A percentile compares a stretch with the other conserved stretches of the same genome.
Evolutionary conservation across 768 basidiomycete species (phyloP).

Genomic region (Kwoniella europaea): DNA sequence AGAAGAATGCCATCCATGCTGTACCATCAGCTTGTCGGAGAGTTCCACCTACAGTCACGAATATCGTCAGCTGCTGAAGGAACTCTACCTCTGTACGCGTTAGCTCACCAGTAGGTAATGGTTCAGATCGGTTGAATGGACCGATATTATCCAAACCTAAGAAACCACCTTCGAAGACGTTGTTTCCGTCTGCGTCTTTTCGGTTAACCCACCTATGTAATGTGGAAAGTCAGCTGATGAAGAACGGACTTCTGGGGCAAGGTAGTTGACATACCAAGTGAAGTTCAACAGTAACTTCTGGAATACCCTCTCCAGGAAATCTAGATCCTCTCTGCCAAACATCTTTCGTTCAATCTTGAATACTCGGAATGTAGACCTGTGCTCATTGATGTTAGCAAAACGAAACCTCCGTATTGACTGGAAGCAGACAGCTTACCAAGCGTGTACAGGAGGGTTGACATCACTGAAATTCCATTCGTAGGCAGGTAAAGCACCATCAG

Average conservation of each 20-base stretch:
- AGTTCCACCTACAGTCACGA: constrained; percentile 67
- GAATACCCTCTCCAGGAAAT: constrained; percentile 96
- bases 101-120: constrained; percentile 71
- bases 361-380: constrained; percentile 77
- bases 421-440: constrained; percentile 68
- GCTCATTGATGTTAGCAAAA: neutral
- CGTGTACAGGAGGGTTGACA: constrained; percentile 98
- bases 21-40: constrained; percentile 98
- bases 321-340: constrained; percentile 83
- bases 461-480: constrained; percentile 99
- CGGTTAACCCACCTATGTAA: constrained; percentile 90
- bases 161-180: constrained; percentile 98
- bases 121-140: constrained; percentile 96
- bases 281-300: constrained; percentile 96
- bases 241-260: too few relatives aligned
- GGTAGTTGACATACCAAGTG: constrained; percentile 71
- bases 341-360: constrained; percentile 99
- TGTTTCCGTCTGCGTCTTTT: constrained; percentile 91
- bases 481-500: constrained; percentile 96
- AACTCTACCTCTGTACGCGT: neutral
- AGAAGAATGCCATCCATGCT: constrained; percentile 99
- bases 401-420: neutral
- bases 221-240: neutral
- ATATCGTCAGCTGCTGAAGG: too few relatives aligned
- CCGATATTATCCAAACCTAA: constrained; percentile 98